Evolutionary conservation across 805 yeast species (phyloP), one percentile per base, ranked within the genome.

Genomic region (Zygosaccharomyces bisporus): DNA sequence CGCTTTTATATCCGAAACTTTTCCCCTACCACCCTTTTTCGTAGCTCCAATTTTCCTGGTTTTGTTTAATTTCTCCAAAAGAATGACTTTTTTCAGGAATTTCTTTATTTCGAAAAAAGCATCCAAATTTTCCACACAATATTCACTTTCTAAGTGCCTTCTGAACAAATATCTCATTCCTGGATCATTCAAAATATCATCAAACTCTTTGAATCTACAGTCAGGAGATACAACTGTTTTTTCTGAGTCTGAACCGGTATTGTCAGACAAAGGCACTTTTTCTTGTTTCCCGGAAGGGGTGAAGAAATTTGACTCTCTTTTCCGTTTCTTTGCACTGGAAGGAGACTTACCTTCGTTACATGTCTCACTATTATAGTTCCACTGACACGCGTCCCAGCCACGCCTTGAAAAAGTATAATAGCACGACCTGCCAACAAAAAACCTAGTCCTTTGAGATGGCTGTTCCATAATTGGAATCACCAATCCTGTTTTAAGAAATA

Each of bases 101-200:
- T 73, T 73, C 37, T 69, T 69, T 39, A 86, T 72, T 46, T 80
- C 85, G 41, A 74, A 63, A 58, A 78, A 86, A 3, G 83, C 87
- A 50, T 82, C 81, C n/a, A 86, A 60, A 54, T 86, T 88, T 57
- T 88, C 96, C 2, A 75, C 75, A 57, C 95, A 87, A 44, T 74
- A 71, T 41, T 80, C 83, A 23, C 71, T 73, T 39, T 75, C 78
- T 41, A 88, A 60, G 58, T 85, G 88, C n/a, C 69, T 67, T 49
- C 79, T 72, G 63, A 88, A 86, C 7, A 86, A 62, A 43, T 77
- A 79, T 43, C 83, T 71, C 68, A 82, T 67, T 0, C 93, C 96
- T 0, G 95, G 95, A 59, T 88, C 95, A 7, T 66, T 63, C 7
- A 88, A 57, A 3, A 83, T 70, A 6, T 72, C 71, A 24, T 68